Evolutionary conservation across 2,329 filamentous ascomycete genomes (phyloP).

Genomic region (Ascochyta lentis): DNA sequence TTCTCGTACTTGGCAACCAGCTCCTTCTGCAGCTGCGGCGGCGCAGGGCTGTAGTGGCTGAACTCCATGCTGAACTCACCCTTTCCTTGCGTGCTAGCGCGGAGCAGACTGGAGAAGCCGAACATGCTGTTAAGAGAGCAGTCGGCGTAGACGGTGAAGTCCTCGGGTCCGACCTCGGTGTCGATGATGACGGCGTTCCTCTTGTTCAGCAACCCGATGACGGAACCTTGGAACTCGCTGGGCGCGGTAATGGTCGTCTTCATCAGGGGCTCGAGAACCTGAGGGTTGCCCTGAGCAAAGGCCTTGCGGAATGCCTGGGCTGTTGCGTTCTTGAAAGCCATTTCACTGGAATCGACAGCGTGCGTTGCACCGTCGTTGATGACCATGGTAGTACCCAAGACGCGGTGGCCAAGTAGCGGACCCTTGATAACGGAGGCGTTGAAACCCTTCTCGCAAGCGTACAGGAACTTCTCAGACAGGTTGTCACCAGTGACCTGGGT

Average conservation of each 20-base stretch:
- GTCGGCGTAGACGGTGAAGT: constrained; percentile 91
- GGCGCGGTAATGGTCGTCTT: constrained; percentile 97
- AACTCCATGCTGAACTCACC: constrained; percentile 99
- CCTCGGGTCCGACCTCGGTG: constrained; percentile 90
- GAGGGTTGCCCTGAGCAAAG: constrained; percentile 79
- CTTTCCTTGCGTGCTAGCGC: constrained; percentile 96
- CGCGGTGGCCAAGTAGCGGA: constrained; percentile 89
- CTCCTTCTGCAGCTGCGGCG: constrained; percentile 85
- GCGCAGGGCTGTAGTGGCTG: constrained; percentile 88
- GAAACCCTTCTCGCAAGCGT: constrained; percentile 95
- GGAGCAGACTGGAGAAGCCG: constrained; percentile 88
- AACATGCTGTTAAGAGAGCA: constrained; percentile 98
- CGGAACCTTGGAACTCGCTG: constrained; percentile 95
- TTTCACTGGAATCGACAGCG: constrained; percentile 96
- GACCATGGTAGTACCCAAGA: constrained; percentile 88
- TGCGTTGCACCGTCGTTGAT: constrained; percentile 97
- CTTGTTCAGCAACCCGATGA: constrained; percentile 96
- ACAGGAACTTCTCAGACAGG: constrained; percentile 95
- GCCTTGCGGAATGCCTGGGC: constrained; percentile 97
- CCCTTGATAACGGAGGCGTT: constrained; percentile 81
- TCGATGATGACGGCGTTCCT: constrained; percentile 93
- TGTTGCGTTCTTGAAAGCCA: constrained; percentile 92
- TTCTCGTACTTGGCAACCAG: constrained; percentile 72
- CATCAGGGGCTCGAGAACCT: constrained; percentile 95
- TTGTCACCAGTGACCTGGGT: constrained; percentile 85